These are phyloP conservation scores for Fusarium ambrosium DNA, from an alignment of 2,329 filamentous ascomycete genomes.

Conservation along the genomic window DNA sequence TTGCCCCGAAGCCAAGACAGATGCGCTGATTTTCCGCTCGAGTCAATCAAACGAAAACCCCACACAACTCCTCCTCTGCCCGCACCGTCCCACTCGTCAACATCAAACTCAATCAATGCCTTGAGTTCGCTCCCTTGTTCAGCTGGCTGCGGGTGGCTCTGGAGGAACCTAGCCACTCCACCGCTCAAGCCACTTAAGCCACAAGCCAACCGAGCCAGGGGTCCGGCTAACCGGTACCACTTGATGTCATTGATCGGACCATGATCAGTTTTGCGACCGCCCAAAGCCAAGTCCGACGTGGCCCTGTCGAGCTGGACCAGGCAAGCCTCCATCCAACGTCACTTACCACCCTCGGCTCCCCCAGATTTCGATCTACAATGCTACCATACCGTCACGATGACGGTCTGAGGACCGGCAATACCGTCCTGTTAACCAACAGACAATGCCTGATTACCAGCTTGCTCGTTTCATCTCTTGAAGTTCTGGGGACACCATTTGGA, in stretches of 20 bases:
- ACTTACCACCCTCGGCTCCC: constrained; percentile 16
- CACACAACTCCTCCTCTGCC: constrained; percentile 26
- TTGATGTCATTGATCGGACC: constrained; percentile 48
- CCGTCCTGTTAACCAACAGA: neutral
- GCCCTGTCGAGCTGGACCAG: constrained; percentile 39
- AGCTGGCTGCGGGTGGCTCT: constrained; percentile 43
- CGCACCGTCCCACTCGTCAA: constrained; percentile 28
- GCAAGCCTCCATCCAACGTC: constrained; percentile 19
- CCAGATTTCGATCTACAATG: constrained; percentile 17
- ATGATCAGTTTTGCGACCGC: constrained; percentile 24
- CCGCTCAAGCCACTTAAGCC: constrained; percentile 38
- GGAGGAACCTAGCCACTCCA: constrained; percentile 29
- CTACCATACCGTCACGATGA: constrained; percentile 26
- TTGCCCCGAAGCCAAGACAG: constrained; percentile 8
- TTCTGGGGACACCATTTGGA: constrained; percentile 6
- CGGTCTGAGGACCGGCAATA: neutral
- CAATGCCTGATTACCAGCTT: neutral
- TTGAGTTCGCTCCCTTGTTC: constrained; percentile 36
- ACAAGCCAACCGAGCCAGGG: constrained; percentile 37
- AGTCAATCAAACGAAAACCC: constrained; percentile 10
- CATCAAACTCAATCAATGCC: constrained; percentile 9
- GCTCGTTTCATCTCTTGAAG: constrained; percentile 14
- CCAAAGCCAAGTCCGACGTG: constrained; percentile 22
- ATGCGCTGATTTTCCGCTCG: constrained; percentile 14
- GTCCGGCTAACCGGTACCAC: constrained; percentile 22